A percentile compares a stretch with the other conserved stretches of the same genome.
Evolutionary conservation across 345 rosid species (phyloP).

Genomic region (Ricinus communis): DNA sequence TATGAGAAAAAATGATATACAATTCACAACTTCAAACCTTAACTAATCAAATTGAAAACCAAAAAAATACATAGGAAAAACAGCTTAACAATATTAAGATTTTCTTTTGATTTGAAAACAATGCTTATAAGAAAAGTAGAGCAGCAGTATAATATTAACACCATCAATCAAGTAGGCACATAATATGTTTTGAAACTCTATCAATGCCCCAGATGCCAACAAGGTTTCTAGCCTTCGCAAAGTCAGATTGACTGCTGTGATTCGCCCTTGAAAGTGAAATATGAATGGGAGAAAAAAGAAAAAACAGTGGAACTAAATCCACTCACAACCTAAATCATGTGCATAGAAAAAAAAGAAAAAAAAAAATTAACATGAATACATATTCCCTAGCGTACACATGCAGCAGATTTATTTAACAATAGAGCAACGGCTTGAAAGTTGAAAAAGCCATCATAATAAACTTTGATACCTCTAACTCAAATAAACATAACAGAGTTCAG

Average conservation of each 20-base stretch:
- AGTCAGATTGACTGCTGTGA: too few relatives aligned
- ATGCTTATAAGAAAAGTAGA: not conserved
- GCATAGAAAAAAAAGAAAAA: not conserved
- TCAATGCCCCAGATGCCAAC: not conserved
- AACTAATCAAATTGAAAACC: too few relatives aligned
- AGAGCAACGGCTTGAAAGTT: not conserved
- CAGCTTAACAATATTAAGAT: not conserved
- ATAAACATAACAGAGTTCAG: not conserved
- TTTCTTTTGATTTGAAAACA: too few relatives aligned
- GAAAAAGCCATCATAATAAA: constrained; percentile 7
- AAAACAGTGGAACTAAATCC: not conserved
- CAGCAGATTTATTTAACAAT: not conserved
- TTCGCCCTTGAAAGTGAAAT: too few relatives aligned
- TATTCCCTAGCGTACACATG: not conserved
- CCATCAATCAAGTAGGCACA: too few relatives aligned
- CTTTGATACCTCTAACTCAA: not conserved
- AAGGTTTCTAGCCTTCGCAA: not conserved
- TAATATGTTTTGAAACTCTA: too few relatives aligned
- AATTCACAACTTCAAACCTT: too few relatives aligned
- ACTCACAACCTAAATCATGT: not conserved
- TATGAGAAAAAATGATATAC: not conserved
- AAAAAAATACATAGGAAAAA: not conserved
- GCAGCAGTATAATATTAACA: not conserved
- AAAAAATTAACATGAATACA: not conserved
- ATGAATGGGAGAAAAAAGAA: too few relatives aligned